Conservation (phyloP, 495 filamentous ascomycete species). For the Sphaerosporella brunnea region DNA sequence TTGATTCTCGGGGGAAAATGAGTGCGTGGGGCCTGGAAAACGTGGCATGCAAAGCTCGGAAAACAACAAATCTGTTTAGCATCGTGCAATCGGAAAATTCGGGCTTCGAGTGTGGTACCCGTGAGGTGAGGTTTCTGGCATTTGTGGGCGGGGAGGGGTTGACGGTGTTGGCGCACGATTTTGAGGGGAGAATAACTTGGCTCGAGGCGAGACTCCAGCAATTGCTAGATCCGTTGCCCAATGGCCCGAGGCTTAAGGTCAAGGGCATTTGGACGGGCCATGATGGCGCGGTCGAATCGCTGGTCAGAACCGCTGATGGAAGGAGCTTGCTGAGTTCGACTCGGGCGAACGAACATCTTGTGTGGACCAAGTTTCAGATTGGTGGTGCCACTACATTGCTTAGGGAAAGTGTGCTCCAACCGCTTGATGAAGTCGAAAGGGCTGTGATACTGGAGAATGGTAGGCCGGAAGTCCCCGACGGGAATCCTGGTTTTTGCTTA, state of each 20-base stretch:
- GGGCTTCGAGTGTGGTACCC: constrained; percentile 26
- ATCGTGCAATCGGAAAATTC: constrained; percentile 56
- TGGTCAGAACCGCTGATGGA: constrained; percentile 67
- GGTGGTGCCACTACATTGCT: constrained; percentile 36
- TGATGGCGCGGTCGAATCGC: constrained; percentile 59
- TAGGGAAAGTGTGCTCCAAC: constrained; percentile 52
- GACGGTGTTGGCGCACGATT: constrained; percentile 65
- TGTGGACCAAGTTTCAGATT: constrained; percentile 54
- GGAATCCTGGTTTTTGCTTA: constrained; percentile 37
- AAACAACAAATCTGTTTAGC: constrained; percentile 62
- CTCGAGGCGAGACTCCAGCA: constrained; percentile 61
- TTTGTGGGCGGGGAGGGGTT: constrained; percentile 48
- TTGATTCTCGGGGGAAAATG: constrained; percentile 75
- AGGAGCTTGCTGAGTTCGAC: constrained; percentile 67
- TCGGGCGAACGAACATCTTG: constrained; percentile 54
- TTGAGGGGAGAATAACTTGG: constrained; percentile 70
- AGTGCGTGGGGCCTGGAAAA: constrained; percentile 90
- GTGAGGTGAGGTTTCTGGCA: constrained; percentile 53
- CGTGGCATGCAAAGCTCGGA: constrained; percentile 54
- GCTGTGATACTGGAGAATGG: constrained; percentile 65
- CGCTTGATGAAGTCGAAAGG: constrained; percentile 60
- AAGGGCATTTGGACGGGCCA: constrained; percentile 68
- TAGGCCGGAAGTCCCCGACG: constrained; percentile 31
- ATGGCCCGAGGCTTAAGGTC: constrained; percentile 40
- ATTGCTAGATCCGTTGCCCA: constrained; percentile 62